Percentiles rank a stretch among this genome's conserved stretches.
Evolutionary conservation across 2,329 filamentous ascomycete genomes (phyloP).

Genomic region (Fusarium equiseti): DNA sequence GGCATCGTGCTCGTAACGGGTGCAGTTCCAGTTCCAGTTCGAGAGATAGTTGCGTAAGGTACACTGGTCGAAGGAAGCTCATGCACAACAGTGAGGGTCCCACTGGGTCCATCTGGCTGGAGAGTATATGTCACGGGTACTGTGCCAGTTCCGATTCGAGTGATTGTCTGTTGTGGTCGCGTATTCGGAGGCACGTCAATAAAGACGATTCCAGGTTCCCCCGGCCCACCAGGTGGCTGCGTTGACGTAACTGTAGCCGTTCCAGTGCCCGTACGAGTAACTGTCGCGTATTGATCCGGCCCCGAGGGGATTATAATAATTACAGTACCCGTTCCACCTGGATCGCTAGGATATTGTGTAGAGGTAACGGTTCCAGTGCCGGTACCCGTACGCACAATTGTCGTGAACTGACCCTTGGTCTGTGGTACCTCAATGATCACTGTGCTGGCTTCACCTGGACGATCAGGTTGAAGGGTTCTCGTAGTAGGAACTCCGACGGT

Average conservation of each 20-base stretch:
- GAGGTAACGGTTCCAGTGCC: background rate
- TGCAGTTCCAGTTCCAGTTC: background rate
- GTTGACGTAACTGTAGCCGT: background rate
- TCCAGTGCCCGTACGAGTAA: constrained; percentile 1
- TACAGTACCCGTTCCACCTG: background rate
- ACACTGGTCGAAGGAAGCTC: background rate
- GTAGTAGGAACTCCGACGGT: background rate
- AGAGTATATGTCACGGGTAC: background rate
- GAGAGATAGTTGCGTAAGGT: background rate
- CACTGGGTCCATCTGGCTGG: background rate
- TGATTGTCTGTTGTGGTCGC: background rate
- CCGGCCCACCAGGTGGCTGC: background rate
- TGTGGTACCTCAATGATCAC: background rate
- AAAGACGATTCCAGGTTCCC: background rate
- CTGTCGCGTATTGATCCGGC: background rate
- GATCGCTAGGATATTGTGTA: background rate
- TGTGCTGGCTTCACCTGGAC: background rate
- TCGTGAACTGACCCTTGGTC: background rate
- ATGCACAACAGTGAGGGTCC: background rate
- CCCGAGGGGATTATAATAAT: background rate
- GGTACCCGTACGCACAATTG: fast-evolving
- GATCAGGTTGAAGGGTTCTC: background rate
- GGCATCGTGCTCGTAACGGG: background rate
- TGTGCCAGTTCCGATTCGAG: background rate
- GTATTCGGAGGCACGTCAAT: background rate